Base-by-base conservation (phyloP, 202 grass and related monocot species). In the Carex arenaria region DNA sequence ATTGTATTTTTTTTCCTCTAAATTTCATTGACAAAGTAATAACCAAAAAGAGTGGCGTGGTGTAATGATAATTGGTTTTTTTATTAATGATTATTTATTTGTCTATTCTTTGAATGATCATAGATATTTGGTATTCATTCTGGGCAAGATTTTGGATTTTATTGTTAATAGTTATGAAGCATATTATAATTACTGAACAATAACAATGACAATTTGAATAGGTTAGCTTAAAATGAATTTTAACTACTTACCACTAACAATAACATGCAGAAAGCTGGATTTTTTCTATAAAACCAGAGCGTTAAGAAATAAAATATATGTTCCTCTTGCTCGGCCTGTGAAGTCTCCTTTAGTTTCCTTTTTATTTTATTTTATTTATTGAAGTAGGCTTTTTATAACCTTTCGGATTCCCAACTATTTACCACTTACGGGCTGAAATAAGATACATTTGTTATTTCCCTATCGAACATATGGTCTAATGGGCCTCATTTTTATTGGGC, bases 61-160 rank as follows among this genome's bases (percentile, higher is more conserved):
- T 38, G 53, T 59, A 78, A 78, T 78, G 73, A 78, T 78, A 56
- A 19, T 59, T 59, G 52, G 30, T 51, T 64, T 81, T 20, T 22
- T 81, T 61, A 81, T 64, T 51, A 30, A 7, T 7, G 5, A 40
- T 40, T 40, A 36, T 36, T 63, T 80, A 12, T 31, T 78, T 60
- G 8, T 82, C 45, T 69, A 82, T 82, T 82, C 62, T 68, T 82
- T 57, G 80, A 82, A 67, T 53, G 64, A 61, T 80, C 11, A 23
- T 49, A 65, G 8, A 51, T 12, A 80, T 13, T 81, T 81, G 49
- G 13, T 32, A 55, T 19, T 82, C 51, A 32, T 82, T 82, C 6
- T 60, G 28, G 26, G 26, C n/a, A 38, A 40, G 49, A 79, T 52
- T 55, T 61, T 59, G 74, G 10, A 57, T 79, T 79, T 60, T 7